These are phyloP conservation scores for Sesbania bispinosa DNA, from an alignment of 306 rosid species.

Conservation along the genomic window DNA sequence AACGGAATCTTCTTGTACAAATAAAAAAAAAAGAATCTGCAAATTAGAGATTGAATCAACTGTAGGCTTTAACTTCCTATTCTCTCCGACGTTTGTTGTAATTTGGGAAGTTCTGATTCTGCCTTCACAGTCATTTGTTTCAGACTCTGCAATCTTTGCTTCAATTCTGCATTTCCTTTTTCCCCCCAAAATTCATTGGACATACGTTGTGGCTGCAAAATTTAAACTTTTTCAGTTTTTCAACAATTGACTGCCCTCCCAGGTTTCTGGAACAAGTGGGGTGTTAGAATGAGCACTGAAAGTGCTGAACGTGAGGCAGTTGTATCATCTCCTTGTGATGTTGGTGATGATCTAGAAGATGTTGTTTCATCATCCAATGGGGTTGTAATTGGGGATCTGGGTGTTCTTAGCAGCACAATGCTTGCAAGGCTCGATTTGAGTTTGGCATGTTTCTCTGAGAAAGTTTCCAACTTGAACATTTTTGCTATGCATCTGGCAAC, in stretches of 20 bases:
- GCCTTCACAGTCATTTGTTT: background rate
- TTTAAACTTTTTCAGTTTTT: background rate
- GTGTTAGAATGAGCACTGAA: constrained; percentile 42
- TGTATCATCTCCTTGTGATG: constrained; percentile 25
- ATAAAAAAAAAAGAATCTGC: too few species aligned
- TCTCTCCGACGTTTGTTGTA: background rate
- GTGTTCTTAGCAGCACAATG: constrained; percentile 28
- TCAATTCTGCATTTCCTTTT: background rate
- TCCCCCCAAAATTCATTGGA: background rate
- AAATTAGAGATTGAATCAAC: background rate
- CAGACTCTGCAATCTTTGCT: background rate
- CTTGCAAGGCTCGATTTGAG: constrained; percentile 43
- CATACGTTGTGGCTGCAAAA: background rate
- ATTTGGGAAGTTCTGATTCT: background rate
- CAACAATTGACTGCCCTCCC: constrained; percentile 15
- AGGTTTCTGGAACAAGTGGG: constrained; percentile 24
- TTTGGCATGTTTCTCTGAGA: constrained; percentile 61
- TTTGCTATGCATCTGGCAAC: constrained; percentile 59
- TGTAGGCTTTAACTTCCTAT: background rate
- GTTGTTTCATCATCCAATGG: constrained; percentile 25
- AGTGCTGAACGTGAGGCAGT: constrained; percentile 15
- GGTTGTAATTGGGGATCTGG: constrained; percentile 34
- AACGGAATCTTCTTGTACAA: background rate
- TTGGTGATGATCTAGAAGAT: constrained; percentile 28
- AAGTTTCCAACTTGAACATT: constrained; percentile 51